Conservation (phyloP, 1,284 basidiomycete species). For the Amylostereum areolatum region DNA sequence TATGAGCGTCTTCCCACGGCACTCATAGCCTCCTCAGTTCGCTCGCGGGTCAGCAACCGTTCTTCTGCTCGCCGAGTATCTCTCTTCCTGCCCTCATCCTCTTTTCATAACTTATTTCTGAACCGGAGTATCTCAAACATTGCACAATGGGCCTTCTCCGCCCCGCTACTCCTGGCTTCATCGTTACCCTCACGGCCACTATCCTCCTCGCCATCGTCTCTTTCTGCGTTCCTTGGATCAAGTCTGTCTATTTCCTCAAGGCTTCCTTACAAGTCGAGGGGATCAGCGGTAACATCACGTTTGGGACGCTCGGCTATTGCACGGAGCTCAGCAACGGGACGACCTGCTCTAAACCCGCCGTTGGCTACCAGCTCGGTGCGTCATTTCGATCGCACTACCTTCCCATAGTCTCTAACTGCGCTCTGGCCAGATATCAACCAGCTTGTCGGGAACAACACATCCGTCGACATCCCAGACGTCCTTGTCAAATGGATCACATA, state of each 20-base stretch:
- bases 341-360: constrained; percentile 70
- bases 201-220: constrained; percentile 74
- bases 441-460: constrained; percentile 63
- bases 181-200: constrained; percentile 72
- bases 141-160: constrained; percentile 53
- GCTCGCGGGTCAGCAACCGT: no score
- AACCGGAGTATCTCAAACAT: not conserved
- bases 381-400: constrained; percentile 5
- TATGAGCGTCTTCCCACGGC: no score
- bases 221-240: constrained; percentile 83
- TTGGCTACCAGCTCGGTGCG: constrained; percentile 83
- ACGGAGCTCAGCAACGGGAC: constrained; percentile 44
- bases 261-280: constrained; percentile 51
- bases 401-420: not conserved
- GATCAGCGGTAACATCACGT: constrained; percentile 58
- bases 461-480: constrained; percentile 67
- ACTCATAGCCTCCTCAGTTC: no score
- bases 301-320: constrained; percentile 87
- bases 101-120: not conserved
- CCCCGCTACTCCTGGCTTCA: constrained; percentile 80
- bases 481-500: constrained; percentile 89
- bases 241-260: constrained; percentile 79
- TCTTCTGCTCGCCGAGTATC: no score
- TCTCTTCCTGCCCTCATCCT: not conserved
- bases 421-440: constrained; percentile 63